Base-by-base conservation (phyloP, 345 rosid genomes). In the Sisymbrium altissimum region DNA sequence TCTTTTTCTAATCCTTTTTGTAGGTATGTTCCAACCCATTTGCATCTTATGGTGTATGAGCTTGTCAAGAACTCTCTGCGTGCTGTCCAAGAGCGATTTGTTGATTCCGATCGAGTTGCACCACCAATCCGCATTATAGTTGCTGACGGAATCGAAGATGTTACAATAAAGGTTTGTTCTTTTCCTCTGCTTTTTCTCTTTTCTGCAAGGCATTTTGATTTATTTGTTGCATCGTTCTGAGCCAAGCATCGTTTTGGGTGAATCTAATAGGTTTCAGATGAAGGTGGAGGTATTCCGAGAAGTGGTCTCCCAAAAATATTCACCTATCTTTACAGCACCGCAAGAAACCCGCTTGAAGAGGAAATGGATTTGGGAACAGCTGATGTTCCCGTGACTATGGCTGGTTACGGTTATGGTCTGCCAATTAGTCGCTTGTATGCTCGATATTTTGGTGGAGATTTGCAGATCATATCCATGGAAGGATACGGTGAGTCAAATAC, bases 401-500 rank as follows among this genome's bases (percentile, higher is more conserved):
- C 99, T 35, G 99, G 98, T 54, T 95, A 88, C 77, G 99, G 99
- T 18, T 95, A 81, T 66, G 99, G 99, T 60, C 80, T 92, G 36
- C 99, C 99, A 7, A 90, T 95, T 65, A 95, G 99, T 58, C 97
- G 99, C 36, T 78, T 95, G 79, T 92, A 95, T 79, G 99, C 99
- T 62, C 84, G 85, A 64, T 95, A 95, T 73, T 95, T 95, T 25
- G 99, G 99, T 68, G 99, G 99, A 21, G 99, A 92, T 79, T 85
- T 95, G 80, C 98, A 95, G 74, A 82, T 92, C 66, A 90, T 90
- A 67, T 95, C 96, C 19, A 92, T 95, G 98, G 99, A 95, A 83
- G 99, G 99, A 87, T 95, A 95, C 36, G 99, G 99, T 95, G 78
- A 86, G 99, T 79, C 52, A 21, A 18, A 40, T 46, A 30, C 56